Evolutionary conservation across 805 yeast genomes (phyloP), one percentile per base, ranked within the genome.

Genomic region (Wickerhamomyces silvicola): DNA sequence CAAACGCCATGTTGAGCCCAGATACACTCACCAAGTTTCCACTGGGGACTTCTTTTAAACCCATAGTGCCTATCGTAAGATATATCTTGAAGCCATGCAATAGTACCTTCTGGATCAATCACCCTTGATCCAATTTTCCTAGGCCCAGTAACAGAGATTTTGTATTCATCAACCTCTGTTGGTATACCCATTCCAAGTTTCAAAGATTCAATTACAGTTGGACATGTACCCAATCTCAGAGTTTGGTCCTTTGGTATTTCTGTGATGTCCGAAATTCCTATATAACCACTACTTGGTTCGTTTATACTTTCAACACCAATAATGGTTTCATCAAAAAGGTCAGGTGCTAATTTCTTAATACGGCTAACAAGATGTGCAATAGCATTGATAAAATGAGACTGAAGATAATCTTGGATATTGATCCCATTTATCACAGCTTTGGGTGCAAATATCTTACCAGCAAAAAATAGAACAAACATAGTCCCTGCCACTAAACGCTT

Each of bases 391-490:
- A 72, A 83, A 45, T 74, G 81, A 19, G 56, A 47, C 50, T 87
- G 94, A 28, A 88, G 59, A 45, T 68, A 88, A 29, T 78, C 78
- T 57, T 87, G 95, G 42, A 88, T 82, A 48, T 84, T 83, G 10
- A 62, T 62, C 10, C 78, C 88, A 52, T 88, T 72, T 17, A 90
- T 67, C 4, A 63, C 59, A 37, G 86, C 76, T 33, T 80, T 70
- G 1, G 97, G 96, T 21, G 90, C 84, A 57, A 77, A 83, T 11
- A 64, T 59, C 32, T 66, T 66, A 3, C 97, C 97, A 2, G 81
- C 78, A 58, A 82, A 87, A 50, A 88, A 88, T 45, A 85, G 53
- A 0, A 94, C 82, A 55, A 86, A 86, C 92, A 88, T 84, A 7
- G 82, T 77, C 39, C 75, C 71, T 22, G 81, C 66, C 2, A 86